These are phyloP conservation scores for Marchantia paleacea DNA, from an alignment of 225 moss, liverwort and hornwort species.

Conservation along the genomic window DNA sequence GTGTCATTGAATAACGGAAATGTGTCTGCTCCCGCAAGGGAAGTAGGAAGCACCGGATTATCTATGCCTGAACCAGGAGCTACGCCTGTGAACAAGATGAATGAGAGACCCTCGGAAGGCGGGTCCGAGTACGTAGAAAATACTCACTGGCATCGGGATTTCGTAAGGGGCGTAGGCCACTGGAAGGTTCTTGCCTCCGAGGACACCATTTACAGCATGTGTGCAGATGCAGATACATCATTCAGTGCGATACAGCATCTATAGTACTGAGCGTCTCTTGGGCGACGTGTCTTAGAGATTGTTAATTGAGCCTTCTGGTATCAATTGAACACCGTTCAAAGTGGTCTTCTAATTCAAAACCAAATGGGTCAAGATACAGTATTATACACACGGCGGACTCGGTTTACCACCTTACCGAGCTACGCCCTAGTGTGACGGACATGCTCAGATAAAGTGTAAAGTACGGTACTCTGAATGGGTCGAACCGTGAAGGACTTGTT, in stretches of 20 bases:
- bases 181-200: constrained; percentile 47
- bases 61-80: neutral
- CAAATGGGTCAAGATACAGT: too few species aligned
- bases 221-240: constrained; percentile 17
- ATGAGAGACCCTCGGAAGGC: constrained; percentile 30
- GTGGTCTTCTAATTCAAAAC: too few species aligned
- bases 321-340: too few species aligned
- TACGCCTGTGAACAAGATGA: constrained; percentile 15
- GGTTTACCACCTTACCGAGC: too few species aligned
- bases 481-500: too few species aligned
- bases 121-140: constrained; percentile 35
- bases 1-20: neutral
- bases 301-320: neutral
- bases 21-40: neutral
- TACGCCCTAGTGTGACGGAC: too few species aligned
- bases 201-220: constrained; percentile 43
- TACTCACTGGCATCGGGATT: constrained; percentile 34
- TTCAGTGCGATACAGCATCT: neutral
- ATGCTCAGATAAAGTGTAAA: too few species aligned
- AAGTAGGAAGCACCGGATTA: neutral
- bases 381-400: too few species aligned
- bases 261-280: neutral
- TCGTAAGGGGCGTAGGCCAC: constrained; percentile 28
- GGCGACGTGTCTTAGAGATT: neutral
- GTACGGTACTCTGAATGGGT: too few species aligned